Evolutionary conservation across 2,329 filamentous ascomycete genomes (phyloP), one percentile per base, ranked within the genome.

Genomic region (Hymenoscyphus infarciens): DNA sequence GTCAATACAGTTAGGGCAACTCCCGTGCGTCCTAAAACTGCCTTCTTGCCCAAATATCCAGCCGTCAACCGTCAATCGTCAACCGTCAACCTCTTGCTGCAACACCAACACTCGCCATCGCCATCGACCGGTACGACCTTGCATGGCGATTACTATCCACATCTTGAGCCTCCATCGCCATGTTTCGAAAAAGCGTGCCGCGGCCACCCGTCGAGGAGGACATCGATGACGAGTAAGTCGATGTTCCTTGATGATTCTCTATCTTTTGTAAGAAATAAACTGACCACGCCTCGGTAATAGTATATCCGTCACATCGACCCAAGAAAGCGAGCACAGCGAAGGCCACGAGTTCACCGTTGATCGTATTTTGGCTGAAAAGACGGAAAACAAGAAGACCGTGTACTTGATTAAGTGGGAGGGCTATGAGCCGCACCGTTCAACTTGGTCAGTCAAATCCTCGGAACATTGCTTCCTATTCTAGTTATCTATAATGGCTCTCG

Each of bases 351-450:
- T 70, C 61, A 59, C 59, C 1, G 72, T 74, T 3, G 82, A 87
- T 53, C 74, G 75, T 16, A 79, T 89, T 38, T 73, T 85, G 19
- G 78, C 78, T 0, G 80, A 87, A 68, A 75, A 75, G 15, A 65
- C 67, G 1, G 64, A 71, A 3, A 66, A 76, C 4, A 75, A 74
- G 5, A 70, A 71, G 16, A 74, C 70, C 31, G 68, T 76, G 27
- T 91, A 85, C 70, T 79, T 92, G 1, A 81, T 90, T 25, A 81
- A 83, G 63, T 92, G 88, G 89, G 76, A 78, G 29, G 81, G 77
- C 1, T 92, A 87, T 69, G 77, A 79, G 1, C 65, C 86, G 5
- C 73, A 83, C n/a, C 74, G 82, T 62, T 79, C 80, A 61, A 86
- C 83, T 0, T 35, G 33, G 33, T 35, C 10, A 35, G 33, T 35